Percentiles rank a stretch among this genome's conserved stretches.
These are phyloP conservation scores for Eragrostis curvula DNA, from an alignment of 176 grass and related monocot species.

Conservation along the genomic window DNA sequence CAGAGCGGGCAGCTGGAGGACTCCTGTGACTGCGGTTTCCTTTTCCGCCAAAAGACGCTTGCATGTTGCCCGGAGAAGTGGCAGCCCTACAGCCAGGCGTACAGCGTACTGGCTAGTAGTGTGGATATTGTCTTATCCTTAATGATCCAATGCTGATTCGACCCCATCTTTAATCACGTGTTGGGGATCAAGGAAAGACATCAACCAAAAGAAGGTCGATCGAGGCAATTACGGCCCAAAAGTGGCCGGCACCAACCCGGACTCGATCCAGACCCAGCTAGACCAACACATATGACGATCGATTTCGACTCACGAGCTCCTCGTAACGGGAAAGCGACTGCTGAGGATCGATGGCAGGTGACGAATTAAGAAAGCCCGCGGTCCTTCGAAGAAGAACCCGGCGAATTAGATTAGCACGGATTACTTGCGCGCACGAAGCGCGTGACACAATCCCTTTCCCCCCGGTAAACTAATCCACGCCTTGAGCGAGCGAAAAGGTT, in stretches of 20 bases:
- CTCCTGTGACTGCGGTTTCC: background rate
- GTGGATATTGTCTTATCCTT: background rate
- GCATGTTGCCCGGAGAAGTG: background rate
- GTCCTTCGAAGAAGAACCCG: too few relatives aligned
- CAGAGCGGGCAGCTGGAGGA: background rate
- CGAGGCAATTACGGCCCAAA: background rate
- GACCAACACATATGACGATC: conserved; percentile 1
- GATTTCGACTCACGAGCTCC: background rate
- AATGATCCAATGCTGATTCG: background rate
- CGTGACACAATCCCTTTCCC: too few relatives aligned
- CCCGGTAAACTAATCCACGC: too few relatives aligned
- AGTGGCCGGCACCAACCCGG: background rate
- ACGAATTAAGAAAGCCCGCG: too few relatives aligned
- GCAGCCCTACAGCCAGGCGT: background rate
- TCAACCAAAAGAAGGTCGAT: background rate
- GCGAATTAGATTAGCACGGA: too few relatives aligned
- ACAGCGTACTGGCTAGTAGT: background rate
- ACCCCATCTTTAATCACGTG: background rate
- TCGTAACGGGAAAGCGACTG: too few relatives aligned
- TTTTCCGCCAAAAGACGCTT: conserved; percentile 38
- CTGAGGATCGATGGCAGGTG: too few relatives aligned
- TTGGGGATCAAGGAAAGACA: conserved; percentile 6
- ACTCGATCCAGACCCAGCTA: too few relatives aligned
- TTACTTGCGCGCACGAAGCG: too few relatives aligned
- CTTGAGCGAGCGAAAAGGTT: background rate